Percentiles rank a stretch among this genome's conserved stretches.
Conservation (phyloP, 352 stramenopile genomes). For the Albugo laibachii region DNA sequence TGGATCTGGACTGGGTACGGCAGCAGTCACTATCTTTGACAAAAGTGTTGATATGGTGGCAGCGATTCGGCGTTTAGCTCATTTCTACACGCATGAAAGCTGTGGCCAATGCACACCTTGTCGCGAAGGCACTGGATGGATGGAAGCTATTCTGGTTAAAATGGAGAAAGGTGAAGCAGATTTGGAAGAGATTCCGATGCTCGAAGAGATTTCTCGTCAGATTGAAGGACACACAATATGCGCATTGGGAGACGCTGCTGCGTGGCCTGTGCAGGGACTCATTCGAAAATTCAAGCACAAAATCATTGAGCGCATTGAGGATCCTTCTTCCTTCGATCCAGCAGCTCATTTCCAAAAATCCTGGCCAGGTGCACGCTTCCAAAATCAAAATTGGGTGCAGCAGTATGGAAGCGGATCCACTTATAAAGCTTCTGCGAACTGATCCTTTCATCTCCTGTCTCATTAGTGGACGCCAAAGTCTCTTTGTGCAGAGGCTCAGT, state of each 20-base stretch:
- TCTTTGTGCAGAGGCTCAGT: too few relatives aligned
- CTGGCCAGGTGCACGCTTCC: slow-evolving; percentile 90
- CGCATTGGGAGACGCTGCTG: slow-evolving; percentile 95
- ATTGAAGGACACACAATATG: slow-evolving; percentile 99
- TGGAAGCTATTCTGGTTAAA: slow-evolving; percentile 94
- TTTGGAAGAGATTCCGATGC: slow-evolving; percentile 97
- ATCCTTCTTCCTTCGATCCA: slow-evolving; percentile 87
- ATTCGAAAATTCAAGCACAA: slow-evolving; percentile 98
- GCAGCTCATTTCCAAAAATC: slow-evolving; percentile 89
- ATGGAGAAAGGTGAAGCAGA: slow-evolving; percentile 97
- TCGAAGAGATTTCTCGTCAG: slow-evolving; percentile 97
- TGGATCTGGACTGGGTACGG: slow-evolving; percentile 93
- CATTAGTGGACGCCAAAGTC: too few relatives aligned
- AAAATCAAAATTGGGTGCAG: slow-evolving; percentile 89
- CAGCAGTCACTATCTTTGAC: slow-evolving; percentile 98
- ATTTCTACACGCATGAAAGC: slow-evolving; percentile 99
- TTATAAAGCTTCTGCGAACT: slow-evolving; percentile 49
- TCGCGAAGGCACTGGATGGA: slow-evolving; percentile 93
- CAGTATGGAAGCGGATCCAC: slow-evolving; percentile 83
- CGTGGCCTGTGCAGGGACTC: slow-evolving; percentile 98
- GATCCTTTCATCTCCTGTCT: too few relatives aligned
- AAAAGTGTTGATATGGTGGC: slow-evolving; percentile 98
- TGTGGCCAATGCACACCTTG: slow-evolving; percentile 99
- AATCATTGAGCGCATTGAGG: slow-evolving; percentile 94
- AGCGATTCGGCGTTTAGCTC: slow-evolving; percentile 93